Base-by-base conservation (phyloP, 2,329 filamentous ascomycete genomes). In the Diaporthe citrichinensis region DNA sequence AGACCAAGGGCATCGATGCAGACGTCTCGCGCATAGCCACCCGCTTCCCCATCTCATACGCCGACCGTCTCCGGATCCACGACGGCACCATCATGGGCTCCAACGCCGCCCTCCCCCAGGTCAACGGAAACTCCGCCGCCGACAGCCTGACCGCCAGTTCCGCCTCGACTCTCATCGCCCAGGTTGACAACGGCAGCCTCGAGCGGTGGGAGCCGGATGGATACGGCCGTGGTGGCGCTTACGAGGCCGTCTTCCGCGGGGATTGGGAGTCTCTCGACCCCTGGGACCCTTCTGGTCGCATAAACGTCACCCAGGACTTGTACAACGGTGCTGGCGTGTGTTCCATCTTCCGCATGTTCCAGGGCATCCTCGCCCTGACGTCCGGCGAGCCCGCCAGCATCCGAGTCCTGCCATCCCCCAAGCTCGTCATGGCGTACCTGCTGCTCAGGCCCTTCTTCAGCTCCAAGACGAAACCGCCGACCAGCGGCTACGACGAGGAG, bases 171-270 rank as follows among this genome's bases (percentile, higher is more conserved):
- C 84, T 90, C 73, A 90, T 93, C 51, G 92, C 92, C 3, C 93
- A 94, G 82, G 87, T 93, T 3, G 93, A 94, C 80, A 93, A 93
- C 71, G 93, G 93, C 58, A 93, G 91, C 28, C 85, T 94, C 1
- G 93, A 94, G 82, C 89, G 93, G 17, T 94, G 93, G 93, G 93
- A 94, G 78, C 88, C 90, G 44, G 88, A 91, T 76, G 93, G 93
- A 7, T 94, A 94, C 78, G 87, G 90, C 28, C 89, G 89, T 23
- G 86, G 85, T n/a, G 89, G 88, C 36, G 89, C 89, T 2, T 91
- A 91, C 81, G 85, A 88, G 65, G 82, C 86, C 71, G 86, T 91
- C 46, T 91, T 90, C 80, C 84, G 84, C 71, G 89, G 89, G 36
- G 82, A 85, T 71, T 91, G 89, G 89, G 89, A 91, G 79, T 84